Percentiles rank a stretch among this genome's conserved stretches.
phyloP scores from a whole-genome alignment of 257 asterid genomes.

The Nicotiana obtusifolia region DNA sequence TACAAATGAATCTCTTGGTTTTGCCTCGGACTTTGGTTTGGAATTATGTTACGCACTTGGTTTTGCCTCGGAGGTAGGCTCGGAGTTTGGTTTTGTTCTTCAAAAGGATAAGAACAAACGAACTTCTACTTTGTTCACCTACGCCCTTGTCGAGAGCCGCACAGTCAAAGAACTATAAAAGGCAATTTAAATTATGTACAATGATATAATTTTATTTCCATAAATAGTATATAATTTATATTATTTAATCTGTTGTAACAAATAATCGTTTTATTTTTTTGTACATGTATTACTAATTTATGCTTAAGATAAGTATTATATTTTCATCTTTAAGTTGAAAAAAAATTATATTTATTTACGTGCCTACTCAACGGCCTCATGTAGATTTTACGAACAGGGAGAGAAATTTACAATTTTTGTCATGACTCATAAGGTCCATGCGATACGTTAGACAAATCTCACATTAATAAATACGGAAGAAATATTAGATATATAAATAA shows the following conservation, averaged over 20 bases:
- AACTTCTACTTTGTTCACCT: not conserved
- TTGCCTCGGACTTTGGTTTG: slow-evolving; percentile 55
- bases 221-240: not conserved
- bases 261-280: not conserved
- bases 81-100: slow-evolving; percentile 45
- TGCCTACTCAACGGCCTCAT: too few relatives aligned
- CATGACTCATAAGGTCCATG: too few relatives aligned
- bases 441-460: too few relatives aligned
- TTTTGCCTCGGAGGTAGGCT: slow-evolving; percentile 44
- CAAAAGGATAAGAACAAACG: slow-evolving; percentile 55
- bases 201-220: not conserved
- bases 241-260: not conserved
- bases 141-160: not conserved
- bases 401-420: too few relatives aligned
- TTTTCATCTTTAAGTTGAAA: too few relatives aligned
- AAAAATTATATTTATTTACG: too few relatives aligned
- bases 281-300: not conserved
- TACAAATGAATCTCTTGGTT: slow-evolving; percentile 46
- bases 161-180: not conserved
- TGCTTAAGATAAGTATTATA: not conserved
- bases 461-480: too few relatives aligned
- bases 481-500: too few relatives aligned
- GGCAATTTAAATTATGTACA: too few relatives aligned
- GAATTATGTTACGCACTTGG: slow-evolving; percentile 28
- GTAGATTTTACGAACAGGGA: too few relatives aligned